Base-by-base conservation (phyloP, 2,329 filamentous ascomycete genomes). In the Eurotiales sp. region DNA sequence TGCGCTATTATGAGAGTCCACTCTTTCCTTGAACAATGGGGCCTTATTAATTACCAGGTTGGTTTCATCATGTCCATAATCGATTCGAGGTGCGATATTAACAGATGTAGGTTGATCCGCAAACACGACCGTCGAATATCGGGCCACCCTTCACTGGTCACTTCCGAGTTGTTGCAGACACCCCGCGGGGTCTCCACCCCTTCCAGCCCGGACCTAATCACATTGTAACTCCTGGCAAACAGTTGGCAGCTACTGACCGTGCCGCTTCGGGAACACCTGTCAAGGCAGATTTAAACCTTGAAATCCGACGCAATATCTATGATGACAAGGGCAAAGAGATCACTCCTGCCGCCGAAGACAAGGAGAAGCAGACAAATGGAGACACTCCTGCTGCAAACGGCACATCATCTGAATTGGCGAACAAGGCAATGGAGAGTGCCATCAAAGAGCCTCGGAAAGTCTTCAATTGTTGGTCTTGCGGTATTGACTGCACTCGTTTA, bases 1-100 rank as follows among this genome's bases (percentile, higher is more conserved):
- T 99, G 93, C 74, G 92, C 93, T 34, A 99, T 99, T 61, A 99
- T 99, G 93, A 86, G 93, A 58, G 92, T 99, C 15, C 93, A 99
- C 71, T 88, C 90, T 14, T 99, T 99, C 74, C 79, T 99, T 30
- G 93, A 99, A 74, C 92, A 97, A 69, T 99, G 93, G 93, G 93
- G 93, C 7, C 77, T 99, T 64, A 96, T 99, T 70, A 99, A 99
- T 73, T 99, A 99, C 67, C 93, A 99, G 79, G 92, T 96, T 78
- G 57, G 32, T 54, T 50, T 53, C 41, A 46, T 55, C 61, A 71
- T 63, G 72, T 21, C 15, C 5, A 23, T 11, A n/a, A 11, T 42
- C 11, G 8, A 11, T n/a, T 5, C 14, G 17, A 17, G 14, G 12
- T 25, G 25, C 25, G n/a, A 17, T 17, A 14, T 29, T 47, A 34